Base-by-base conservation (phyloP, 176 grass and related monocot species). In the Oryza meridionalis region DNA sequence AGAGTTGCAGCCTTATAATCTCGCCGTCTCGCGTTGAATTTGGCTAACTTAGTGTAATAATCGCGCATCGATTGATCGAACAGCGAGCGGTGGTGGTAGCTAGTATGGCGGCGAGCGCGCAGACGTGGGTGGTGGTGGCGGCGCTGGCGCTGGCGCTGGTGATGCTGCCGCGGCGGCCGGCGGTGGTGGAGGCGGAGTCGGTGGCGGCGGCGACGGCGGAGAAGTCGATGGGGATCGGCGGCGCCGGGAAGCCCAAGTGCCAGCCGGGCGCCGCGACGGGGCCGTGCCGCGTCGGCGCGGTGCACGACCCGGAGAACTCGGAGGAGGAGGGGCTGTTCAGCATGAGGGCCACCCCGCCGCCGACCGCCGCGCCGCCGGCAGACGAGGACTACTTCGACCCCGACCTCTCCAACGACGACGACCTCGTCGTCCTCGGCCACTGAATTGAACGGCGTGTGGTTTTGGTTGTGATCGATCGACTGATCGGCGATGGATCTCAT, bases 351-450 rank as follows among this genome's bases (percentile, higher is more conserved):
- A 68, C 16, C 69, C 65, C 67, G 17, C 82, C 67, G 17, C 82
- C 89, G 19, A 12, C 32, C 66, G 65, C 26, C 75, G 82, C 89
- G 21, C 43, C 65, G 29, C 29, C 29, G 2, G 29, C 29, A 59
- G 75, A 81, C 64, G 69, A 83, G 42, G 88, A 86, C 45, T 92
- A 91, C 79, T 86, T 44, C 70, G 88, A 79, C 21, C 73, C 84
- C 5, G 94, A 96, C 50, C 14, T 80, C 37, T 63, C 82, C 5
- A 7, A 32, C 26, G 84, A 86, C 26, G 73, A 90, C 70, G 33
- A 78, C 35, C 76, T 87, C 73, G 17, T 89, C 64, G 81, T 96
- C 65, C 38, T 93, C 32, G 94, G 94, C 14, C 94, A 96, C 81
- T 93, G 84, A 88, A 51, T 12, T 4, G 49, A 0, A 0, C 2